Percentiles rank a stretch among this genome's conserved stretches.
These are phyloP conservation scores for Tetrapisispora nanseiensis DNA, from an alignment of 805 yeast species.

Conservation along the genomic window DNA sequence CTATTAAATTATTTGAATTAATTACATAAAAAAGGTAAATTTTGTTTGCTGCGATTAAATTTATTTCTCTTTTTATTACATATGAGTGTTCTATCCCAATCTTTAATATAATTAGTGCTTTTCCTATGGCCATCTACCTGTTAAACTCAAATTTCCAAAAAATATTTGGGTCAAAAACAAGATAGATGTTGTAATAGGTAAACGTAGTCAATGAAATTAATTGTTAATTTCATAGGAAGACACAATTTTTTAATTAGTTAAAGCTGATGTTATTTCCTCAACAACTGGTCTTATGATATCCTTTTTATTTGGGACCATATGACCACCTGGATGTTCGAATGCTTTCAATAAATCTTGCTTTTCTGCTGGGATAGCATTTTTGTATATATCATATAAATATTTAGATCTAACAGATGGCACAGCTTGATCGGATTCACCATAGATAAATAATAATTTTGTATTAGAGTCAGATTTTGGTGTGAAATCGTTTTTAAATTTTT, in stretches of 20 bases:
- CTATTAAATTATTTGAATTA: no score
- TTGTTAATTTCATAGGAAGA: not conserved
- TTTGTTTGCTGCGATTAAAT: no score
- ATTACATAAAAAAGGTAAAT: no score
- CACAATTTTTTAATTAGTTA: conserved; percentile 2
- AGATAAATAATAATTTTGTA: conserved; percentile 56
- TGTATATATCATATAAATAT: conserved; percentile 45
- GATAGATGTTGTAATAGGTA: no score
- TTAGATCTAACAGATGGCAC: conserved; percentile 66
- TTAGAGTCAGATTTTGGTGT: conserved; percentile 24
- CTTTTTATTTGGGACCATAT: conserved; percentile 86
- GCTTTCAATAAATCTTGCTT: conserved; percentile 33
- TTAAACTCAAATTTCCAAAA: no score
- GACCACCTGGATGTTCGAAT: conserved; percentile 91
- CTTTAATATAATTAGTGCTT: no score
- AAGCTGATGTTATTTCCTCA: conserved; percentile 27
- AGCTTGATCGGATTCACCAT: conserved; percentile 81
- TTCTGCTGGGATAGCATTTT: conserved; percentile 27
- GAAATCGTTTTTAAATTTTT: conserved; percentile 28
- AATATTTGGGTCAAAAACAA: no score
- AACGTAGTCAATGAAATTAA: no score
- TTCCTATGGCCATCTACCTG: no score
- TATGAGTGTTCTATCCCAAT: no score
- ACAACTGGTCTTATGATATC: conserved; percentile 37
- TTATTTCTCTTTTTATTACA: no score